Base-by-base conservation (phyloP, 2,329 filamentous ascomycete species). In the Botrytis medusae region DNA sequence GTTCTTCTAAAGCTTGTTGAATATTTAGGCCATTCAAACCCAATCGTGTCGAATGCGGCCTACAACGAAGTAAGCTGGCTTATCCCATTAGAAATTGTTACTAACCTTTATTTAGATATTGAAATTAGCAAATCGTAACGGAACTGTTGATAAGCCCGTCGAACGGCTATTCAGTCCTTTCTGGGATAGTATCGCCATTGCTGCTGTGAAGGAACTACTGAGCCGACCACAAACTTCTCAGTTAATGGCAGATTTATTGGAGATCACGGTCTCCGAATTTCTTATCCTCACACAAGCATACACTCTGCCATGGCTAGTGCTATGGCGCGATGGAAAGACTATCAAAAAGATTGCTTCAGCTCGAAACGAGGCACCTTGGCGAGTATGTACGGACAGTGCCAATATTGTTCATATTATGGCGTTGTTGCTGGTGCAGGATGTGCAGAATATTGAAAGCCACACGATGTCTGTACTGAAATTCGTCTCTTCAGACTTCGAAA, bases 241-340 rank as follows among this genome's bases (percentile, higher is more conserved):
- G 72, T 87, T 92, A 62, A 86, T 98, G 67, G 93, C 94, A 37
- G 94, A 97, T 76, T 83, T 98, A 44, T 86, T 98, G 54, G 90
- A 91, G 69, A 91, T 94, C 79, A 91, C 89, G 57, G 87, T 97
- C 14, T 86, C 90, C 61, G 90, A 93, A 70, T 90, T 98, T 62
- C 85, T 98, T 16, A 83, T 92, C 22, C 83, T 91, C 29, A 93
- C 95, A 14, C 94, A 98, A 81, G 87, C 89, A 22, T 89, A 96
- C 78, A 95, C 95, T 12, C 82, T 99, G 14, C 96, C 97, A 1
- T 94, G 93, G 83, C 86, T 99, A 29, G 93, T 99, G 4, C 84
- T 97, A 57, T 91, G 89, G 60, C 92, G 91, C 79, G 92, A 92
- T 78, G 87, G 87, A 73, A 93, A 97, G 73, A 87, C 97, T 25